Conservation (phyloP, 208 protist genomes). For the Acanthamoeba triangularis region DNA sequence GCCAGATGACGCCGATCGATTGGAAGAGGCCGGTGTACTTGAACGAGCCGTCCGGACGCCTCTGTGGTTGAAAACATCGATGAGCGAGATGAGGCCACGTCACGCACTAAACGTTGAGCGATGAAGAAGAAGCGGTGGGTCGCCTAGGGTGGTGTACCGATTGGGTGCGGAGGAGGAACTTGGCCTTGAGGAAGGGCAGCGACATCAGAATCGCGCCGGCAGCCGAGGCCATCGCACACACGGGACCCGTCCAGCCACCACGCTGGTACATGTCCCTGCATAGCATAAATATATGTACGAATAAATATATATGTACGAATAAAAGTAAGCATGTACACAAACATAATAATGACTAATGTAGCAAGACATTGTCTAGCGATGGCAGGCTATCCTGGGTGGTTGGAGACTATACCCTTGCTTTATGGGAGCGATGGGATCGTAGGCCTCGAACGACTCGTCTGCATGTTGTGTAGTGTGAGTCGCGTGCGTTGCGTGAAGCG, state of each 20-base stretch:
- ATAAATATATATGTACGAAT: too few species aligned
- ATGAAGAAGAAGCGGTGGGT: neutral
- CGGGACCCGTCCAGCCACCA: neutral
- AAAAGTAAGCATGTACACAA: too few species aligned
- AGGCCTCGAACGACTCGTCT: constrained; percentile 1
- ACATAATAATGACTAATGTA: too few species aligned
- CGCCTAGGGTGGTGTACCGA: neutral
- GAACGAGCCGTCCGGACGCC: neutral
- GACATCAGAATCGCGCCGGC: neutral
- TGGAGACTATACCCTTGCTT: constrained; percentile 47
- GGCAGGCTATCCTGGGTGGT: too few species aligned
- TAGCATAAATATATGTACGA: neutral
- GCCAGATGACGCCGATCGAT: constrained; percentile 6
- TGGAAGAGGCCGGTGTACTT: constrained; percentile 46
- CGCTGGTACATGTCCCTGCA: constrained; percentile 24
- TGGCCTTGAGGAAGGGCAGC: constrained; percentile 39
- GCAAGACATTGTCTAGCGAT: too few species aligned
- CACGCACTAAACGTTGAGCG: neutral
- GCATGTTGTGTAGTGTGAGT: too few species aligned
- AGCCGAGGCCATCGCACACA: constrained; percentile 29
- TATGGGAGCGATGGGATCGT: constrained; percentile 23
- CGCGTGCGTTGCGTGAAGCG: too few species aligned
- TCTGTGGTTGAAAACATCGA: neutral
- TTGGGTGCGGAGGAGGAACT: constrained; percentile 15
- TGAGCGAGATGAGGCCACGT: neutral